Conservation (phyloP, 306 rosid species). For the Lathyrus aphaca region DNA sequence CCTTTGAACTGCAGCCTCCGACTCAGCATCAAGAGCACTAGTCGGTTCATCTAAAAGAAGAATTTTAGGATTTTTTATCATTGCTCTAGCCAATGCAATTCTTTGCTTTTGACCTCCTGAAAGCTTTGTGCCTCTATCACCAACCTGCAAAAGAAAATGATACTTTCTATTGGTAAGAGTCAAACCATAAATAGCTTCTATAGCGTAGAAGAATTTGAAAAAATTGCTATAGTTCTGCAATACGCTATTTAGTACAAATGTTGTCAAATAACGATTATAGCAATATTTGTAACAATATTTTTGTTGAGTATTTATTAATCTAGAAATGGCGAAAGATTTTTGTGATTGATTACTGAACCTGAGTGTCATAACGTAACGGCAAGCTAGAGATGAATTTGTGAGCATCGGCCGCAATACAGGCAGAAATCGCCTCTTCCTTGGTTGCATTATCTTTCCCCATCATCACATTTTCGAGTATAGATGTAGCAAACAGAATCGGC, state of each 20-base stretch:
- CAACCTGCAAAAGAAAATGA: slow-evolving; percentile 60
- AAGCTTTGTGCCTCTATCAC: slow-evolving; percentile 79
- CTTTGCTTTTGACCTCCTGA: slow-evolving; percentile 97
- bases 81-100: slow-evolving; percentile 88
- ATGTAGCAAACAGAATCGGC: slow-evolving; percentile 82
- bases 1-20: slow-evolving; percentile 70
- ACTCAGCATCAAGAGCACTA: slow-evolving; percentile 86
- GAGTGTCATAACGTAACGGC: slow-evolving; percentile 85
- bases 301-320: neutral
- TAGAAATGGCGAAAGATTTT: slow-evolving; percentile 15
- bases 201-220: neutral
- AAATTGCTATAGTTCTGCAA: too few species aligned
- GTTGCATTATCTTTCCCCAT: slow-evolving; percentile 89
- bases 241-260: neutral
- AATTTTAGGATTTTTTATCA: slow-evolving; percentile 79
- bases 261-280: neutral
- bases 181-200: neutral
- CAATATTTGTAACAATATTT: neutral
- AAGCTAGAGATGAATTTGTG: slow-evolving; percentile 71
- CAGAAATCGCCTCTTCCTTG: slow-evolving; percentile 74
- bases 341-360: slow-evolving; percentile 46
- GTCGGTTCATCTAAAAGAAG: slow-evolving; percentile 95
- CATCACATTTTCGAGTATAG: slow-evolving; percentile 79
- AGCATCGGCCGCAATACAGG: slow-evolving; percentile 85
- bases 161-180: slow-evolving; percentile 14